Base-by-base conservation (phyloP, 2,329 filamentous ascomycete species). In the Neofusicoccum sp. region DNA sequence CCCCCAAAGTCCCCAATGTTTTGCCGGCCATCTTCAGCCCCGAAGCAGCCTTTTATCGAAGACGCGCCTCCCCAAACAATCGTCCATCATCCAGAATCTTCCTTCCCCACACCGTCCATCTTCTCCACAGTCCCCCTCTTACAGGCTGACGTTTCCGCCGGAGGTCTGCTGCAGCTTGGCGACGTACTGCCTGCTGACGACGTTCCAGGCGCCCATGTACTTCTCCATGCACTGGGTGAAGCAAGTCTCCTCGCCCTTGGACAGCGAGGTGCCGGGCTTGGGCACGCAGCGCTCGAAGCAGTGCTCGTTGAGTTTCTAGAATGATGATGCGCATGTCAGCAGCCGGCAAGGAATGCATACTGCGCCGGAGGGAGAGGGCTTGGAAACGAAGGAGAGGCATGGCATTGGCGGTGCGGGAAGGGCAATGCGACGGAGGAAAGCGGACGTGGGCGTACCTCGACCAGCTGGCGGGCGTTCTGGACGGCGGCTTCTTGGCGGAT, bases 221-320 rank as follows among this genome's bases (percentile, higher is more conserved):
- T 83, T 83, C 67, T 82, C 80, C 79, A 83, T 81, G 73, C 81
- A 83, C 44, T 72, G 64, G 20, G 77, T 78, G 68, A 81, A 79
- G 75, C 81, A 83, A 16, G 70, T 74, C 64, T 77, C 70, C 67
- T 83, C 81, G 70, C 75, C 74, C 48, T 76, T 78, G 30, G 79
- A 82, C 54, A 83, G 73, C 9, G 79, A 81, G 47, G 77, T 71
- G 62, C 78, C 76, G 63, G 81, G 81, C 66, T 80, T 81, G 48
- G 80, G 79, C 31, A 83, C 73, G 75, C 81, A 83, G 69, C 79
- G 79, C 65, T 82, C 79, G 75, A 82, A 83, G 73, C 81, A 83
- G 73, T 83, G 79, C 66, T 82, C 79, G 72, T 83, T 83, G 65
- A 83, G 73, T 78, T 82, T 83, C 80, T 82, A n/a, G 20, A 6